Percentiles rank a stretch among this genome's conserved stretches.
These are phyloP conservation scores for Phoma sp. DNA, from an alignment of 2,329 filamentous ascomycete species.

Conservation along the genomic window DNA sequence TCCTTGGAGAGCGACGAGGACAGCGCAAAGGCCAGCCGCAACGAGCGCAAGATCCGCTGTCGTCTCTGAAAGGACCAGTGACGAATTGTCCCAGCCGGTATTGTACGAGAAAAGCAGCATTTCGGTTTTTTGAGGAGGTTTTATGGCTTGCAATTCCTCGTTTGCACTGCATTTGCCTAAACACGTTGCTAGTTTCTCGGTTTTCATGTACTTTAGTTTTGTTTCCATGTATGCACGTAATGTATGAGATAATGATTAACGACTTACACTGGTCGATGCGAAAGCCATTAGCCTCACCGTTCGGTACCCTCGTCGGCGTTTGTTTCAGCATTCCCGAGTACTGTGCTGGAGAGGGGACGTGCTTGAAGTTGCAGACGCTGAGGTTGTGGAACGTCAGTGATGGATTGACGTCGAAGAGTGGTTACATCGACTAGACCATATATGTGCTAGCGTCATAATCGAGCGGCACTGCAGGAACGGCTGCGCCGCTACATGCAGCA, in stretches of 20 bases:
- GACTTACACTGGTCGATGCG: conserved; percentile 1
- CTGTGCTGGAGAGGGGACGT: conserved; percentile 16
- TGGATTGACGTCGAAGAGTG: conserved; percentile 15
- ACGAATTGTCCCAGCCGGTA: conserved; percentile 5
- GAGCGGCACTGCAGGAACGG: conserved; percentile 9
- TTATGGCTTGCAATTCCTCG: conserved; percentile 17
- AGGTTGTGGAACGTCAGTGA: conserved; percentile 13
- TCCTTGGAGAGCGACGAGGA: conserved; percentile 21
- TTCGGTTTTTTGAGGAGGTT: conserved; percentile 22
- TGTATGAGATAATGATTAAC: conserved; percentile 34
- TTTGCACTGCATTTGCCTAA: conserved; percentile 21
- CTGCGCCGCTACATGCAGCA: conserved; percentile 4
- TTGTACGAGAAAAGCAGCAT: conserved; percentile 19
- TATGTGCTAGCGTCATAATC: conserved; percentile 7
- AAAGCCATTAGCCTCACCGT: conserved; percentile 5
- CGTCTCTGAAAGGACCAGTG: conserved; percentile 8
- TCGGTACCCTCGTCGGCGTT: conserved; percentile 1
- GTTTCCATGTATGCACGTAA: conserved; percentile 25
- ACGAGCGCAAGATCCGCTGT: conserved; percentile 9
- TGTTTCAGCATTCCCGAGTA: conserved; percentile 17
- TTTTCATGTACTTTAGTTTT: conserved; percentile 36
- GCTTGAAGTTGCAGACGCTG: conserved; percentile 15
- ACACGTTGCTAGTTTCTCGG: conserved; percentile 24
- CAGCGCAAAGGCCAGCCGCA: neutral
- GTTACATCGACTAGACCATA: conserved; percentile 11